Conservation (phyloP, 148 eudicot genomes). For the Suaeda aralocaspica region DNA sequence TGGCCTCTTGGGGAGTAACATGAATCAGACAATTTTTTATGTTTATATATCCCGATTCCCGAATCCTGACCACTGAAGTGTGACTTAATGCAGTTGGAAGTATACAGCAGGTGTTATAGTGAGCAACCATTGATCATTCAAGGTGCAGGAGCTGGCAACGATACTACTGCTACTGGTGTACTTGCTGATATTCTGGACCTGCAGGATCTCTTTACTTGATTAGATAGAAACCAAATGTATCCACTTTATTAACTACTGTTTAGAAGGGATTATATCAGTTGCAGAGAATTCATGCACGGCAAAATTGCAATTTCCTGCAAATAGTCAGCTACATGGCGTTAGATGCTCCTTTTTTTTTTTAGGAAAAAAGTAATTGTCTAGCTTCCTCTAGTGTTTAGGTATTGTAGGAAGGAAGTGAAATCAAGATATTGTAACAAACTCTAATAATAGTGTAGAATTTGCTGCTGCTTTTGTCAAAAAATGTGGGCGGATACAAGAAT, state of each 20-base stretch:
- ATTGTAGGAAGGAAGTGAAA: background rate
- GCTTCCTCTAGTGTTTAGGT: background rate
- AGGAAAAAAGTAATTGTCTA: background rate
- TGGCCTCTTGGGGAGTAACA: too few relatives aligned
- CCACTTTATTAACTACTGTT: background rate
- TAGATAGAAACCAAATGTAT: background rate
- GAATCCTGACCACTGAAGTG: background rate
- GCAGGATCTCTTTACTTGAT: constrained; percentile 64
- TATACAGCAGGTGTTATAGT: constrained; percentile 81
- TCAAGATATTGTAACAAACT: background rate
- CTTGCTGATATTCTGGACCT: constrained; percentile 90
- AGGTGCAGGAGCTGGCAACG: constrained; percentile 99
- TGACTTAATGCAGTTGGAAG: constrained; percentile 58
- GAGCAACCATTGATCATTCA: constrained; percentile 87
- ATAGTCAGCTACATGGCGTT: constrained; percentile 32
- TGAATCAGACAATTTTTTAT: too few relatives aligned
- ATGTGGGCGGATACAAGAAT: too few relatives aligned
- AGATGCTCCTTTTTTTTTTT: background rate
- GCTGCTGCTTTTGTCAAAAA: too few relatives aligned
- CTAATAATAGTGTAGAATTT: background rate
- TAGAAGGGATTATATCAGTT: background rate
- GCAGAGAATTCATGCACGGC: background rate
- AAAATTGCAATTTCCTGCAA: background rate
- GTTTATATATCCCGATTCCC: too few relatives aligned
- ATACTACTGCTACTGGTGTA: constrained; percentile 95